phyloP scores from a whole-genome alignment of 768 basidiomycete genomes.

The Amanita thiersii region DNA sequence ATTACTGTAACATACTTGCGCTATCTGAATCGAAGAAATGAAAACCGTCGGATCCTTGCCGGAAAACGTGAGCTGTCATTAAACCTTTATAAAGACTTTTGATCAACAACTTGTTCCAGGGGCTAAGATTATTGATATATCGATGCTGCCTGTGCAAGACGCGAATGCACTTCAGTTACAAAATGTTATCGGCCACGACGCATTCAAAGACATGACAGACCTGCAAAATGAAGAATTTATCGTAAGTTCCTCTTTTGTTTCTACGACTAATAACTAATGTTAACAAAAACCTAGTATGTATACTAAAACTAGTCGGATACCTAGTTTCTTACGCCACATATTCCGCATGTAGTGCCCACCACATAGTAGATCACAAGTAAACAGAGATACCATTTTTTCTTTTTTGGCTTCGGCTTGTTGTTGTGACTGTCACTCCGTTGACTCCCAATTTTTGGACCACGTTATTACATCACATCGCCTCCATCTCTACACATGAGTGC shows the following conservation, averaged over 20 bases:
- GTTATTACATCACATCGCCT: background rate
- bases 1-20: constrained; percentile 13
- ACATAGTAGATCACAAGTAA: background rate
- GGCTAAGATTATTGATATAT: constrained; percentile 6
- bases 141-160: constrained; percentile 6
- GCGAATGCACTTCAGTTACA: background rate
- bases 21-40: constrained; percentile 15
- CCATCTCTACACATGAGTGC: constrained; percentile 12
- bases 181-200: constrained; percentile 8
- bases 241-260: constrained; percentile 10
- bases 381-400: background rate
- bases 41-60: constrained; percentile 12
- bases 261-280: background rate
- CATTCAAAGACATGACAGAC: constrained; percentile 19
- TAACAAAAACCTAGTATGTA: constrained; percentile 1
- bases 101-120: background rate
- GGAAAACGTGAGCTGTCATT: constrained; percentile 13
- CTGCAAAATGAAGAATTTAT: constrained; percentile 20
- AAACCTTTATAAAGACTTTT: background rate
- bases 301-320: constrained; percentile 6
- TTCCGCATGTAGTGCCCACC: background rate
- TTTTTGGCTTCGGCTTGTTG: background rate
- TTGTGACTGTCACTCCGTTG: background rate
- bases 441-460: background rate
- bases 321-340: background rate